phyloP scores from a whole-genome alignment of 805 yeast species.

The Barnettozyma sucrosica region DNA sequence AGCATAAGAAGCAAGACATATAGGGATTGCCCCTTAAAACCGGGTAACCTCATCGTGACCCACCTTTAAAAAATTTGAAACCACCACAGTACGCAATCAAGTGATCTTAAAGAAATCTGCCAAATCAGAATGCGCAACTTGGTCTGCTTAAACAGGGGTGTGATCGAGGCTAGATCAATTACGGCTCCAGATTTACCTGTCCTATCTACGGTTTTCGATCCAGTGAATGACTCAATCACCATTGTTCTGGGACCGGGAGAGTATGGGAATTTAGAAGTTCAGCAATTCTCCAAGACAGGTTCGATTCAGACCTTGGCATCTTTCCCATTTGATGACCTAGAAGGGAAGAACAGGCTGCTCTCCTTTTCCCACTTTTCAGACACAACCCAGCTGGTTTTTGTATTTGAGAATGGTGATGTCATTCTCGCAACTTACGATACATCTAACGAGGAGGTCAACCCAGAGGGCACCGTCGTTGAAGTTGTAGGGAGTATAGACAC shows the following conservation, averaged over 20 bases:
- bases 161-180: constrained; percentile 43
- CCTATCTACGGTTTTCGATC: constrained; percentile 56
- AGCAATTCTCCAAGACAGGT: constrained; percentile 66
- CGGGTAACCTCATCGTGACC: background rate
- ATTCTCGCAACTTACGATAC: constrained; percentile 56
- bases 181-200: constrained; percentile 63
- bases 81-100: background rate
- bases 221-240: constrained; percentile 67
- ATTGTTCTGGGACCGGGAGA: constrained; percentile 54
- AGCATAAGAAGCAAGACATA: no score
- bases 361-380: constrained; percentile 69
- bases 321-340: constrained; percentile 37
- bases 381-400: constrained; percentile 55
- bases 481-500: constrained; percentile 82
- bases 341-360: constrained; percentile 36
- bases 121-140: constrained; percentile 39
- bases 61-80: background rate
- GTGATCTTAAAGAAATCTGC: background rate
- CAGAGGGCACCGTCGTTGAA: constrained; percentile 51
- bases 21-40: background rate
- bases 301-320: constrained; percentile 51
- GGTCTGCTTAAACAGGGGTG: constrained; percentile 48
- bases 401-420: constrained; percentile 74
- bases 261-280: constrained; percentile 61
- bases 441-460: constrained; percentile 32